Percentiles rank a stretch among this genome's conserved stretches.
Evolutionary conservation across 257 asterid genomes (phyloP).

Genomic region (Rubia yunnanensis): DNA sequence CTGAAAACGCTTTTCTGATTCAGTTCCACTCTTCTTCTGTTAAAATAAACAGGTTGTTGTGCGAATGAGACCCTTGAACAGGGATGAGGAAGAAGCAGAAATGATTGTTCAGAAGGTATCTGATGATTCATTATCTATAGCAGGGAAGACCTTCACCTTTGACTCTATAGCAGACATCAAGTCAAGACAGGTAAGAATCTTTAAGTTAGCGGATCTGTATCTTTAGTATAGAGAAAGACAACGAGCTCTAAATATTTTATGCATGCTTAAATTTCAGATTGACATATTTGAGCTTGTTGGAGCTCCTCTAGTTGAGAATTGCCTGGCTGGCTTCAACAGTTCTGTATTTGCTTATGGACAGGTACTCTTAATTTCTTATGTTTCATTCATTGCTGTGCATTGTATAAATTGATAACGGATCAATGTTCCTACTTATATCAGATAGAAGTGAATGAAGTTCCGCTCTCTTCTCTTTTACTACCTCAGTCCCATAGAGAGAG

Average conservation of each 20-base stretch:
- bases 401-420: neutral
- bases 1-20: neutral
- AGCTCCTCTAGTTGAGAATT: constrained; percentile 90
- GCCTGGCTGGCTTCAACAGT: constrained; percentile 96
- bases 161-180: constrained; percentile 79
- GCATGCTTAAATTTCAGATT: constrained; percentile 40
- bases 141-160: constrained; percentile 72
- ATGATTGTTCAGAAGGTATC: constrained; percentile 53
- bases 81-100: constrained; percentile 70
- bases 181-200: constrained; percentile 67
- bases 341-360: constrained; percentile 98
- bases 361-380: constrained; percentile 31
- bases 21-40: constrained; percentile 1
- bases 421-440: neutral
- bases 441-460: neutral
- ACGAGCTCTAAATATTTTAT: constrained; percentile 13
- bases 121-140: constrained; percentile 58
- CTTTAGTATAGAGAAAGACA: neutral
- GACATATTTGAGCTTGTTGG: constrained; percentile 91
- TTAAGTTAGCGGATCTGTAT: neutral
- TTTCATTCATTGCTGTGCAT: neutral
- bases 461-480: neutral
- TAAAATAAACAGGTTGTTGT: constrained; percentile 53
- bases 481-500: neutral
- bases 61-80: constrained; percentile 81